Conservation (phyloP, 2,329 filamentous ascomycete species). For the Stromatinia cepivora region DNA sequence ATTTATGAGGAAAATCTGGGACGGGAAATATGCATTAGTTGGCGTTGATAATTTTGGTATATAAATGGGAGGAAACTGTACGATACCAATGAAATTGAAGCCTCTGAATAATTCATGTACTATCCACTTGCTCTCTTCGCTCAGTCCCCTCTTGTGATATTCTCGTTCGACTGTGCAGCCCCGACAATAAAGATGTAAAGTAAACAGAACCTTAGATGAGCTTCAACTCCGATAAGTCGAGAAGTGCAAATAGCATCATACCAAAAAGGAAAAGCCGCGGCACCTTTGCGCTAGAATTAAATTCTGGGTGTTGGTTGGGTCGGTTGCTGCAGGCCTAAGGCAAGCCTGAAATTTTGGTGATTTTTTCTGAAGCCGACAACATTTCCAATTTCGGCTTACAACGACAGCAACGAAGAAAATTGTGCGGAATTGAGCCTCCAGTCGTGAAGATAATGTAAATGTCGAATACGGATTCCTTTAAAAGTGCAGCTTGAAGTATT, state of each 20-base stretch:
- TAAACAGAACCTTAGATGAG: neutral
- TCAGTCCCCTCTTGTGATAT: neutral
- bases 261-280: neutral
- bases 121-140: neutral
- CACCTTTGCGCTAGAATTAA: neutral
- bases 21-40: constrained; percentile 11
- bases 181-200: neutral
- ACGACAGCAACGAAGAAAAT: neutral
- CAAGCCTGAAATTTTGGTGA: too few relatives aligned
- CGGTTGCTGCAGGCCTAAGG: too few relatives aligned
- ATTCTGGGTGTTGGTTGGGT: neutral
- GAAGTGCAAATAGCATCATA: too few relatives aligned
- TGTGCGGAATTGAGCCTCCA: too few relatives aligned
- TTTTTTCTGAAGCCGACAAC: neutral
- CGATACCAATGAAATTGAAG: constrained; percentile 15
- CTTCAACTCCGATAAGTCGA: neutral
- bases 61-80: neutral
- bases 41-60: neutral
- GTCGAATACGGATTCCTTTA: neutral
- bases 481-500: neutral
- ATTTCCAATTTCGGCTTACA: neutral
- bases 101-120: neutral
- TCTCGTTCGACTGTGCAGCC: neutral
- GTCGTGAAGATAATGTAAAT: neutral
- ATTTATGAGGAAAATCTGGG: constrained; percentile 6